Conservation (phyloP, 257 asterid species). For the Anisodus tanguticus region DNA sequence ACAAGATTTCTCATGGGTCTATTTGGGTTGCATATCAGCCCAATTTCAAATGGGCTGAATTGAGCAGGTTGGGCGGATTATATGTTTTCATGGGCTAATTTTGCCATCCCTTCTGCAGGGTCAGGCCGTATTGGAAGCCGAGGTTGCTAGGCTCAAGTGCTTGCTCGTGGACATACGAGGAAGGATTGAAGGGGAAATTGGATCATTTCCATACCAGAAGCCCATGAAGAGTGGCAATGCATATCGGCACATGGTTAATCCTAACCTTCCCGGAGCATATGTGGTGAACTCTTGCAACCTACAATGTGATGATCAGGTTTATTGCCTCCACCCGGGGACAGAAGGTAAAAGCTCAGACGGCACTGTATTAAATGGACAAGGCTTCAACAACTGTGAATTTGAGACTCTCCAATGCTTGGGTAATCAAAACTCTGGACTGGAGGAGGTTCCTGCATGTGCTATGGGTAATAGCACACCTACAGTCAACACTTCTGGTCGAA, state of each 20-base stretch:
- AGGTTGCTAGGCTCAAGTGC: constrained; percentile 88
- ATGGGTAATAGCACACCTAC: constrained; percentile 30
- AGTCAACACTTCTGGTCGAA: constrained; percentile 30
- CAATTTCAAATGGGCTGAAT: too few species aligned
- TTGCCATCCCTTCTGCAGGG: constrained; percentile 50
- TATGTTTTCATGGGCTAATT: too few species aligned
- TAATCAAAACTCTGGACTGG: constrained; percentile 34
- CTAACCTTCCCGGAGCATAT: constrained; percentile 62
- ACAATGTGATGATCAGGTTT: constrained; percentile 75
- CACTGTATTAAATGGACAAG: constrained; percentile 50
- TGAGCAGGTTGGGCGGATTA: too few species aligned
- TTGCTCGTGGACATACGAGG: constrained; percentile 95
- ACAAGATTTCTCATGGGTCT: too few species aligned
- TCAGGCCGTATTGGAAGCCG: constrained; percentile 89
- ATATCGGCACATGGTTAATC: constrained; percentile 48
- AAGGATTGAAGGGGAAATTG: constrained; percentile 96
- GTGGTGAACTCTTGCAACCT: constrained; percentile 79
- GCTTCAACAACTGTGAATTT: constrained; percentile 39
- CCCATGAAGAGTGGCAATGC: constrained; percentile 56
- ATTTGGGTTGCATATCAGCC: too few species aligned
- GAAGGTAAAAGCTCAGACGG: constrained; percentile 48
- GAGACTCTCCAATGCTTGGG: constrained; percentile 39
- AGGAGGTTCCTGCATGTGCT: constrained; percentile 35
- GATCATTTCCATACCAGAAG: constrained; percentile 94
- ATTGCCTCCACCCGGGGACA: constrained; percentile 76